Conservation (phyloP, 2,329 filamentous ascomycete species). For the Aspergillus chevalieri region DNA sequence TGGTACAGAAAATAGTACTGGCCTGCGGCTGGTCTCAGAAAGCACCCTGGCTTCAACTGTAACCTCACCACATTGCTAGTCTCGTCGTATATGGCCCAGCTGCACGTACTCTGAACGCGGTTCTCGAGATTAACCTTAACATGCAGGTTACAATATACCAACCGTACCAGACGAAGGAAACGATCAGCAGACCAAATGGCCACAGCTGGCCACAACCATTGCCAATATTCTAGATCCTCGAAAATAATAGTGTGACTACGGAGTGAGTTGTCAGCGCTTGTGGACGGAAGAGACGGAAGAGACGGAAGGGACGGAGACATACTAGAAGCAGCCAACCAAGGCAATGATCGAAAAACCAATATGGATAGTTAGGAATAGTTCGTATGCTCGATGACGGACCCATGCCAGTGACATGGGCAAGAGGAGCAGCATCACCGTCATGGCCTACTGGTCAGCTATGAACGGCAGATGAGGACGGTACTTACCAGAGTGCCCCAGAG, state of each 20-base stretch:
- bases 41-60: constrained; percentile 36
- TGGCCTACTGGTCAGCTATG: constrained; percentile 17
- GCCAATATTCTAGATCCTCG: constrained; percentile 41
- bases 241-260: constrained; percentile 45
- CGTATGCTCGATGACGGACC: constrained; percentile 41
- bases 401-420: constrained; percentile 42
- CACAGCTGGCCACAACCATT: constrained; percentile 47
- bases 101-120: constrained; percentile 25
- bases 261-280: neutral
- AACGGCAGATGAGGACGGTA: neutral
- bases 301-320: constrained; percentile 10
- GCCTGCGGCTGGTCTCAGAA: constrained; percentile 37
- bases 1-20: constrained; percentile 49
- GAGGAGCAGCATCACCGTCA: constrained; percentile 36
- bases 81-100: constrained; percentile 39
- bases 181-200: constrained; percentile 47
- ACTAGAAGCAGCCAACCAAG: constrained; percentile 46
- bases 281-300: neutral
- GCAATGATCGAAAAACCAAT: constrained; percentile 34
- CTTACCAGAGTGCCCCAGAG: constrained; percentile 26
- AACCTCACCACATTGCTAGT: constrained; percentile 43
- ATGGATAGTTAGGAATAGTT: constrained; percentile 38
- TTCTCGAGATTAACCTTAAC: constrained; percentile 17
- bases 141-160: constrained; percentile 41
- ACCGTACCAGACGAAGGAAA: constrained; percentile 36